Percentiles rank a stretch among this genome's conserved stretches.
phyloP scores from a whole-genome alignment of 306 rosid genomes.

The Calophaca sinica region DNA sequence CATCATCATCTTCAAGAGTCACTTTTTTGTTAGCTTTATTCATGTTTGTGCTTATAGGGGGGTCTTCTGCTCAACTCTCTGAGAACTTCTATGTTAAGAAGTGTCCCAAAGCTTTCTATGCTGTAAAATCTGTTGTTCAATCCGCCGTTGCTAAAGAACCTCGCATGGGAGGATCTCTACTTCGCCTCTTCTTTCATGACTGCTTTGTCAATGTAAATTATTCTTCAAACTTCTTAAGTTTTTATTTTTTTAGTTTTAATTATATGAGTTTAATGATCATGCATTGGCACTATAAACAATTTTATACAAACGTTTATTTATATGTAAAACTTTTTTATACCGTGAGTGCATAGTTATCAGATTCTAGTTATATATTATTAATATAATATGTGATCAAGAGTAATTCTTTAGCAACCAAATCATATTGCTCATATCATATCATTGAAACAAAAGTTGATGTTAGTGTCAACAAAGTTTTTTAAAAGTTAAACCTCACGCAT shows the following conservation, averaged over 20 bases:
- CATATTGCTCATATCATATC: no score
- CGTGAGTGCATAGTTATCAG: no score
- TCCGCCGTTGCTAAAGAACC: conserved; percentile 62
- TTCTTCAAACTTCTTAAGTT: neutral
- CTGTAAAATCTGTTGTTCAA: conserved; percentile 53
- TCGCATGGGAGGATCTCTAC: conserved; percentile 79
- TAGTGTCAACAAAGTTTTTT: no score
- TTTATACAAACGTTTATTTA: no score
- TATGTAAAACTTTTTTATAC: no score
- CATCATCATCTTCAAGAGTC: neutral
- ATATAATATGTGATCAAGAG: no score
- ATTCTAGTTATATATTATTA: no score
- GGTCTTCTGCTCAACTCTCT: conserved; percentile 63
- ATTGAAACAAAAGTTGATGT: no score
- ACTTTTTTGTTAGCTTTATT: conserved; percentile 33
- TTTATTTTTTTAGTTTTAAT: neutral
- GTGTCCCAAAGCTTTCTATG: conserved; percentile 62
- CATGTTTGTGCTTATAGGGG: conserved; percentile 46
- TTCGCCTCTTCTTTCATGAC: conserved; percentile 85
- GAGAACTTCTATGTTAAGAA: conserved; percentile 53
- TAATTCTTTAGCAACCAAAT: no score
- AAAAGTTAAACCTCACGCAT: no score
- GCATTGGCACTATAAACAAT: no score
- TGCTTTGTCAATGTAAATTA: conserved; percentile 82
- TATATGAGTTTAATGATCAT: no score